phyloP scores from a whole-genome alignment of 306 rosid species.

The Pyrus bretschneideri region DNA sequence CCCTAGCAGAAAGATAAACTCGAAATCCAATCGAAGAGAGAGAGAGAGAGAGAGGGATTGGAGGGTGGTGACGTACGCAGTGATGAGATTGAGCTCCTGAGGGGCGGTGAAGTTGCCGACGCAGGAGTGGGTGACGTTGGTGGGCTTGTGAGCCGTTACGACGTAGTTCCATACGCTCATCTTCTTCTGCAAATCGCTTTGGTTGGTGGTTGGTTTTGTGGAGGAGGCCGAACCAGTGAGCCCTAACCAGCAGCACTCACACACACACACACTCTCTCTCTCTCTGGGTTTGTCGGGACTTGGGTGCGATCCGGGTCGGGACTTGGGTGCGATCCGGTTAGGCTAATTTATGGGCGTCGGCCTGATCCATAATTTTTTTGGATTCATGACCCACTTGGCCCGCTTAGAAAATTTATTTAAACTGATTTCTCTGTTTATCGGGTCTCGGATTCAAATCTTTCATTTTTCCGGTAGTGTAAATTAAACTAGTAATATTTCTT shows the following conservation, averaged over 20 bases:
- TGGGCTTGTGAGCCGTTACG: constrained; percentile 96
- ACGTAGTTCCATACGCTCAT: constrained; percentile 99
- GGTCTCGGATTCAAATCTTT: too few species aligned
- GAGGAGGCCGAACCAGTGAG: background rate
- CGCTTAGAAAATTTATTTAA: background rate
- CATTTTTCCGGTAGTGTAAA: rapidly evolving
- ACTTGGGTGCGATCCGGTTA: too few species aligned
- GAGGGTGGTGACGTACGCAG: constrained; percentile 43
- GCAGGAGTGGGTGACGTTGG: constrained; percentile 91
- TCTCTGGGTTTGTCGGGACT: too few species aligned
- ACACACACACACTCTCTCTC: background rate
- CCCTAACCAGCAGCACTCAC: background rate
- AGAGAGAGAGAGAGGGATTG: background rate
- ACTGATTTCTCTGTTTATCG: background rate
- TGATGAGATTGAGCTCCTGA: constrained; percentile 89
- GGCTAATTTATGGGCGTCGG: background rate
- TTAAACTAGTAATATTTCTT: too few species aligned
- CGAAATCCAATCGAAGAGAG: background rate
- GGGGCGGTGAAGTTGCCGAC: constrained; percentile 97
- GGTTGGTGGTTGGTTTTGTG: background rate
- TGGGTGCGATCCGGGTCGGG: too few species aligned
- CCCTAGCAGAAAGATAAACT: constrained; percentile 7
- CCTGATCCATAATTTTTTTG: background rate
- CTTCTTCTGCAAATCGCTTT: background rate
- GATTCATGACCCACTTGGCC: background rate